Evolutionary conservation across 257 asterid genomes (phyloP).

Genomic region (Fraxinus quadrangulata): DNA sequence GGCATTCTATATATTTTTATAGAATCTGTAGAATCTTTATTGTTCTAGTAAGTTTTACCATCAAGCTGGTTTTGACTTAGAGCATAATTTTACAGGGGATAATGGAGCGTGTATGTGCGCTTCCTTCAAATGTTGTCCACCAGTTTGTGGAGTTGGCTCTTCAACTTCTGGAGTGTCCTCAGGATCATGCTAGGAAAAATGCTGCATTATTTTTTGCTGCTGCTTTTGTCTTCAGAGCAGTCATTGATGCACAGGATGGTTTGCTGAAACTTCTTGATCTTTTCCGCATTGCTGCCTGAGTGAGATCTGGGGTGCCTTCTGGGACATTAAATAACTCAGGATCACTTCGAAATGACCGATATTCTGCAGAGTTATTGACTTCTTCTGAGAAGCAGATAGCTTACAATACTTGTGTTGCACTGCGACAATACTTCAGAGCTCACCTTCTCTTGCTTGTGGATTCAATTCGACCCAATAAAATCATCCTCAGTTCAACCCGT

Average conservation of each 20-base stretch:
- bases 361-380: constrained; percentile 83
- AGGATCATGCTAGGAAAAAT: constrained; percentile 86
- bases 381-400: constrained; percentile 95
- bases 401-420: constrained; percentile 86
- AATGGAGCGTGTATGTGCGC: constrained; percentile 98
- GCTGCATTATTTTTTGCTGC: constrained; percentile 87
- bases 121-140: constrained; percentile 74
- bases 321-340: constrained; percentile 71
- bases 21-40: constrained; percentile 1
- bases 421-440: constrained; percentile 89
- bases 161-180: constrained; percentile 81
- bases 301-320: constrained; percentile 80
- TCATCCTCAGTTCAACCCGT: constrained; percentile 69
- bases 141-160: constrained; percentile 89
- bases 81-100: constrained; percentile 60
- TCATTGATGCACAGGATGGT: constrained; percentile 86
- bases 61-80: constrained; percentile 13
- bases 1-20: neutral
- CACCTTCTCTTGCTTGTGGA: constrained; percentile 85
- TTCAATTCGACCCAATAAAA: constrained; percentile 80
- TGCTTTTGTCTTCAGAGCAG: constrained; percentile 93
- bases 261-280: constrained; percentile 75
- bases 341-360: constrained; percentile 72
- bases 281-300: constrained; percentile 88
- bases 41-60: neutral